Percentiles rank a stretch among this genome's conserved stretches.
Conservation (phyloP, 192 early-diverging fungal genomes). For the Backusella tuberculispora region DNA sequence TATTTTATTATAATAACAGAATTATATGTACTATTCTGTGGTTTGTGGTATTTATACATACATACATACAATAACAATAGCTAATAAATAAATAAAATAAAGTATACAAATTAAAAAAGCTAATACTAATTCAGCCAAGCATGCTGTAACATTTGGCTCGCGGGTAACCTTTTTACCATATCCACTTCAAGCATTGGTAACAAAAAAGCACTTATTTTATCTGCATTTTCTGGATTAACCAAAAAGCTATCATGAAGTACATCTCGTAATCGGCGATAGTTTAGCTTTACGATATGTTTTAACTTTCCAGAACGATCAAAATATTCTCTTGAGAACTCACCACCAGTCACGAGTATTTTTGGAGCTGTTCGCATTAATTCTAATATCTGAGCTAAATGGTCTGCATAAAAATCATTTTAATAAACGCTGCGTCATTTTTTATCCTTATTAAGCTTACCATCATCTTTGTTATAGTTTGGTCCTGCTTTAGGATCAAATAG, state of each 20-base stretch:
- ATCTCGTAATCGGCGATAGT: constrained; percentile 80
- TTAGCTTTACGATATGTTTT: constrained; percentile 82
- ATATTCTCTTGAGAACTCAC: constrained; percentile 82
- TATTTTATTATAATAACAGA: no score
- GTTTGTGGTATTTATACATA: no score
- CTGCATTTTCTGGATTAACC: constrained; percentile 69
- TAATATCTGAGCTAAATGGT: constrained; percentile 93
- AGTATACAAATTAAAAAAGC: background rate
- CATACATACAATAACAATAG: no score
- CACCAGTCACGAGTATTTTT: constrained; percentile 73
- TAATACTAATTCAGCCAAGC: constrained; percentile 25
- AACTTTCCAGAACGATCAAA: constrained; percentile 89
- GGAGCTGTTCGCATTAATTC: constrained; percentile 87
- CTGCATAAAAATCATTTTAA: constrained; percentile 41
- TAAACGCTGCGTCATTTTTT: no score
- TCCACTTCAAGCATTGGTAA: constrained; percentile 70
- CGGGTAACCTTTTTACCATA: constrained; percentile 21
- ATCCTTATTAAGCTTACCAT: constrained; percentile 58
- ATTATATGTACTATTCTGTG: no score
- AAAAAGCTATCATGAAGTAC: constrained; percentile 88
- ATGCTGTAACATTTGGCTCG: constrained; percentile 24
- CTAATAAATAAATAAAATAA: no score
- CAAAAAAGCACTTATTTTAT: constrained; percentile 76
- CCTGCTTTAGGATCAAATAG: constrained; percentile 95
- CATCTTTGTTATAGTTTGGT: constrained; percentile 85